Conservation (phyloP, 2,329 filamentous ascomycete species). For the Diaporthe citri region DNA sequence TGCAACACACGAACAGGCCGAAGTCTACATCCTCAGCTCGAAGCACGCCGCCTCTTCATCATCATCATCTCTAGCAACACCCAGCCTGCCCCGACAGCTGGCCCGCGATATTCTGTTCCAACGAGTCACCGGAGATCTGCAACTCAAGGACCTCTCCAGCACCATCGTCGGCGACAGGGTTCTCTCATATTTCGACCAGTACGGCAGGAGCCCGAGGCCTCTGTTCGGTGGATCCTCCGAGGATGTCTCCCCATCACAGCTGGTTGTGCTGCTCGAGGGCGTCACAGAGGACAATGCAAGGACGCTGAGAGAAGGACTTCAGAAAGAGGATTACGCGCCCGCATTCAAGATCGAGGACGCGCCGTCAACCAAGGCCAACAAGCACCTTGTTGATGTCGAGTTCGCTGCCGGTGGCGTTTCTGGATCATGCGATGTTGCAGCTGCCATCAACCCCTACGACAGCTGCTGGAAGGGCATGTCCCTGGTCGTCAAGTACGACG, state of each 20-base stretch:
- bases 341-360: constrained; percentile 64
- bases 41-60: constrained; percentile 49
- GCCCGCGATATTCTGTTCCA: constrained; percentile 71
- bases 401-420: constrained; percentile 55
- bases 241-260: constrained; percentile 59
- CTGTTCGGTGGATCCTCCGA: constrained; percentile 62
- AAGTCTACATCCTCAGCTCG: constrained; percentile 66
- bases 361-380: constrained; percentile 58
- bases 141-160: constrained; percentile 62
- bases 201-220: constrained; percentile 64
- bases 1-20: constrained; percentile 57
- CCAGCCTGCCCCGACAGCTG: constrained; percentile 58
- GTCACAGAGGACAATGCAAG: constrained; percentile 59
- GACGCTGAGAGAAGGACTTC: constrained; percentile 57
- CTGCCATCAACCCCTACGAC: constrained; percentile 57
- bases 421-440: constrained; percentile 53
- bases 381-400: constrained; percentile 57
- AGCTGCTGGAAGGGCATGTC: constrained; percentile 60
- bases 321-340: constrained; percentile 51
- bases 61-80: constrained; percentile 56
- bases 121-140: constrained; percentile 62
- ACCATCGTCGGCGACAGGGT: constrained; percentile 60
- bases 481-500: constrained; percentile 59
- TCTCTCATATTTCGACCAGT: constrained; percentile 70
- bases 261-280: constrained; percentile 72